phyloP scores from a whole-genome alignment of 1,139 yeast genomes.

The Saccharomyces pastorianus region DNA sequence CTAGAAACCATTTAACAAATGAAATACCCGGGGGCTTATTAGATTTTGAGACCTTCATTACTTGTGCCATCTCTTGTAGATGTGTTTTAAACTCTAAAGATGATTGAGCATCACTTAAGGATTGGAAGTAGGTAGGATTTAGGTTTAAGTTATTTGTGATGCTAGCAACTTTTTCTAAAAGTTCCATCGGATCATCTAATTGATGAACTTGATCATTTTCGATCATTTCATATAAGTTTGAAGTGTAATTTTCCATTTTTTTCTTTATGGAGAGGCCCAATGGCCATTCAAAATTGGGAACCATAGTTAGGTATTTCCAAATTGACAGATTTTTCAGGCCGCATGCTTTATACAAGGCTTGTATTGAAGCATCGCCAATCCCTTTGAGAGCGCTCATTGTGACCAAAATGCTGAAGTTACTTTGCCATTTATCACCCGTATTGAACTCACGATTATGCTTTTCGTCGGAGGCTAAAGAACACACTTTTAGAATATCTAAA shows the following conservation, averaged over 20 bases:
- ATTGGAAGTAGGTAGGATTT: slow-evolving; percentile 9
- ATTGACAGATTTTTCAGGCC: slow-evolving; percentile 12
- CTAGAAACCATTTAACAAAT: slow-evolving; percentile 37
- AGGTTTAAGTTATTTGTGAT: slow-evolving; percentile 14
- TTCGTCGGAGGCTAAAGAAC: slow-evolving; percentile 10
- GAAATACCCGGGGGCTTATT: slow-evolving; percentile 18
- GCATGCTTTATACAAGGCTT: slow-evolving; percentile 16
- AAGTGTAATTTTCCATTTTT: slow-evolving; percentile 12
- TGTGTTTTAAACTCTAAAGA: slow-evolving; percentile 15
- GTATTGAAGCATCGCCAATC: slow-evolving; percentile 19
- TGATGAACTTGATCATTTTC: slow-evolving; percentile 4
- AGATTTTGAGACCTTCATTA: slow-evolving; percentile 23
- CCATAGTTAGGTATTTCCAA: slow-evolving; percentile 21
- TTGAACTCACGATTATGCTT: slow-evolving; percentile 1
- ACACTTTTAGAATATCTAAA: slow-evolving; percentile 43
- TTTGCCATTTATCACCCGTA: slow-evolving; percentile 9
- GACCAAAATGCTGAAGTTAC: slow-evolving; percentile 24
- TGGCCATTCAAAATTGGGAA: slow-evolving; percentile 13
- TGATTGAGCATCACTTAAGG: slow-evolving; percentile 5
- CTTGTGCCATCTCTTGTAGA: slow-evolving; percentile 27
- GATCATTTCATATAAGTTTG: slow-evolving; percentile 10
- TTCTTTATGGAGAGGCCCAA: slow-evolving; percentile 11
- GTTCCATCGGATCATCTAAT: slow-evolving; percentile 10
- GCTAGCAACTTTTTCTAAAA: slow-evolving; percentile 12
- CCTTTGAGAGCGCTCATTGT: slow-evolving; percentile 25